A percentile compares a stretch with the other conserved stretches of the same genome.
These are phyloP conservation scores for Botryotinia narcissicola DNA, from an alignment of 2,329 filamentous ascomycete species.

Conservation along the genomic window DNA sequence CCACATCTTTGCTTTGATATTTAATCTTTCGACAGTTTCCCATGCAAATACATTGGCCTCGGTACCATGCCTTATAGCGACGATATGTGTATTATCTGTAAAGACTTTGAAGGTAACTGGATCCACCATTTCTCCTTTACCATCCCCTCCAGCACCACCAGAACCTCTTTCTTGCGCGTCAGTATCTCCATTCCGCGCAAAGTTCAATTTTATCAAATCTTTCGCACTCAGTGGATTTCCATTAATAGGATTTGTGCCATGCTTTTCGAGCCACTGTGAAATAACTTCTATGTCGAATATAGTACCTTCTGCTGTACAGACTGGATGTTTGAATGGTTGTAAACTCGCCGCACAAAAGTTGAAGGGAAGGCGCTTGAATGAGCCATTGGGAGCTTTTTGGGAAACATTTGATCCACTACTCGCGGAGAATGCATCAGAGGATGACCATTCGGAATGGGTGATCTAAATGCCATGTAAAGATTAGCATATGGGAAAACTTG, in stretches of 20 bases:
- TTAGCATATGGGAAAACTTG: slow-evolving; percentile 1
- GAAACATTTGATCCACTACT: slow-evolving; percentile 70
- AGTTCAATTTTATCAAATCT: slow-evolving; percentile 87
- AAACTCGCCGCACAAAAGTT: slow-evolving; percentile 97
- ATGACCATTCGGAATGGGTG: slow-evolving; percentile 97
- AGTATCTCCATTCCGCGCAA: slow-evolving; percentile 81
- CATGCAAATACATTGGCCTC: slow-evolving; percentile 96
- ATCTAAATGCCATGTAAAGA: slow-evolving; percentile 53
- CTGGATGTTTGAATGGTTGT: slow-evolving; percentile 91
- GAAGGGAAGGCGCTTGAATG: slow-evolving; percentile 89
- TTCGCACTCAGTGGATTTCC: slow-evolving; percentile 74
- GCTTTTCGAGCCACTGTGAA: slow-evolving; percentile 87
- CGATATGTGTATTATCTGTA: slow-evolving; percentile 96
- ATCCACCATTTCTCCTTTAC: slow-evolving; percentile 80
- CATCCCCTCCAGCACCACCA: slow-evolving; percentile 56
- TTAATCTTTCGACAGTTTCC: slow-evolving; percentile 92
- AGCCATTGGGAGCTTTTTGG: slow-evolving; percentile 53
- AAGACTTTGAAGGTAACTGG: slow-evolving; percentile 97
- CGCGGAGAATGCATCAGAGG: slow-evolving; percentile 81
- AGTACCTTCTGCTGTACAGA: slow-evolving; percentile 82
- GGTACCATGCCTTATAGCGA: slow-evolving; percentile 73
- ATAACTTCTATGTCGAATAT: slow-evolving; percentile 97
- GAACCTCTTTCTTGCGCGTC: slow-evolving; percentile 46
- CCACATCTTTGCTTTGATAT: slow-evolving; percentile 97
- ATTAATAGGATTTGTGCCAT: slow-evolving; percentile 86